These are phyloP conservation scores for Pinus tabuliformis DNA, from an alignment of 75 land plant genomes.

Conservation along the genomic window DNA sequence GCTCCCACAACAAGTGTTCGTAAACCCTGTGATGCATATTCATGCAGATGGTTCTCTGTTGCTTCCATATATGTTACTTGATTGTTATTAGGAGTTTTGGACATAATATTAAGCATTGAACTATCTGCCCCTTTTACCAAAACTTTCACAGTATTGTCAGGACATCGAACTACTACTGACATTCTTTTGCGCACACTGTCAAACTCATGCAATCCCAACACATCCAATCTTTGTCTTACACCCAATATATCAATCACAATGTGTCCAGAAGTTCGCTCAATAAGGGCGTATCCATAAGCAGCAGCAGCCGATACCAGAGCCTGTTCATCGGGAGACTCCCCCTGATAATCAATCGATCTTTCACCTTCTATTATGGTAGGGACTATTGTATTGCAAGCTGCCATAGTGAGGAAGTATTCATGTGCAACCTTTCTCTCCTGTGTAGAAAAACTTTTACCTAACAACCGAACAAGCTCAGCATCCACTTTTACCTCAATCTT, in stretches of 20 bases:
- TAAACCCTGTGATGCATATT: constrained; percentile 71
- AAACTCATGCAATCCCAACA: constrained; percentile 85
- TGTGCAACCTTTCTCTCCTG: constrained; percentile 39
- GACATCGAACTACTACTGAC: constrained; percentile 76
- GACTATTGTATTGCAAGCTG: constrained; percentile 90
- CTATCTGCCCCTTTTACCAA: constrained; percentile 88
- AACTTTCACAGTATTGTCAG: constrained; percentile 63
- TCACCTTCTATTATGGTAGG: constrained; percentile 51
- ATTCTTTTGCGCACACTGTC: constrained; percentile 84
- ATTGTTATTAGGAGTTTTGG: not conserved
- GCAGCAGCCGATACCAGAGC: constrained; percentile 85
- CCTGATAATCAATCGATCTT: constrained; percentile 64
- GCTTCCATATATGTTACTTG: not conserved
- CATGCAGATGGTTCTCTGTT: constrained; percentile 58
- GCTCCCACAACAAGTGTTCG: constrained; percentile 81
- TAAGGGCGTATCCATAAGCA: constrained; percentile 78
- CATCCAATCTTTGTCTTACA: constrained; percentile 60
- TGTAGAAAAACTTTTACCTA: constrained; percentile 16
- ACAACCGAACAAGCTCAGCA: constrained; percentile 35
- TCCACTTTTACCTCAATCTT: constrained; percentile 57
- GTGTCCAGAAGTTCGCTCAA: constrained; percentile 78
- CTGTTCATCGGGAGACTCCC: constrained; percentile 97
- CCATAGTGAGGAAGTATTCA: constrained; percentile 72
- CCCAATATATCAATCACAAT: constrained; percentile 77
- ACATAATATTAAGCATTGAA: constrained; percentile 55